Base-by-base conservation (phyloP, 768 basidiomycete species). In the Trichaptum fuscoviolaceum region DNA sequence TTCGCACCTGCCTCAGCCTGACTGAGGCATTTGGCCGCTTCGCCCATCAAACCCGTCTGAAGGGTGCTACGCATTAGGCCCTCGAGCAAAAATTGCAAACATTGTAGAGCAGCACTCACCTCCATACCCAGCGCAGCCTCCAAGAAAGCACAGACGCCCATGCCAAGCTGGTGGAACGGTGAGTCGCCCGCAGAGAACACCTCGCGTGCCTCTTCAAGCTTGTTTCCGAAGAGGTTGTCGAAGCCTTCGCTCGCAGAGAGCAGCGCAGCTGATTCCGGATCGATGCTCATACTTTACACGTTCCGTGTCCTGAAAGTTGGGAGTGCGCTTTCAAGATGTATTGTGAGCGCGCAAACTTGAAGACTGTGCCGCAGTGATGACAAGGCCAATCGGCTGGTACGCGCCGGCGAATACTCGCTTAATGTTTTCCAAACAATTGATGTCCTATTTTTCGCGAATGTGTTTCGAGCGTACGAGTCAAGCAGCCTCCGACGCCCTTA, bases 41-140 rank as follows among this genome's bases (percentile, higher is more conserved):
- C 87, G 8, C 82, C 77, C 81, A 93, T 86, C 36, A 89, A 73
- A 34, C 79, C 85, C 0, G 81, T 73, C 89, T 90, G 67, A 64
- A 23, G 7, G 35, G 4, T 20, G 42, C 27, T 25, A 61, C 65
- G 57, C 52, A 17, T 58, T 58, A n/a, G 42, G 64, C 34, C 35
- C n/a, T 26, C 25, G 20, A 52, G 20, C 15, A 12, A 15, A 61
- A 20, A 34, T 58, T 58, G n/a, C 59, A 20, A 17, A 25, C 62
- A 62, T 62, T 12, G 52, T 58, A 10, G 10, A 62, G 9, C 7
- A n/a, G 62, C 42, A 66, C 27, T 15, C 42, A 88, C 89, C 83
- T 93, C 92, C 86, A 92, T 86, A n/a, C 90, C 89, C 17, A 93
- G 77, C 0, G 88, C 90, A 0, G 91, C 92, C 74, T 92, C 87